Evolutionary conservation across 352 stramenopile genomes (phyloP).

Genomic region (Aphanomyces invadans): DNA sequence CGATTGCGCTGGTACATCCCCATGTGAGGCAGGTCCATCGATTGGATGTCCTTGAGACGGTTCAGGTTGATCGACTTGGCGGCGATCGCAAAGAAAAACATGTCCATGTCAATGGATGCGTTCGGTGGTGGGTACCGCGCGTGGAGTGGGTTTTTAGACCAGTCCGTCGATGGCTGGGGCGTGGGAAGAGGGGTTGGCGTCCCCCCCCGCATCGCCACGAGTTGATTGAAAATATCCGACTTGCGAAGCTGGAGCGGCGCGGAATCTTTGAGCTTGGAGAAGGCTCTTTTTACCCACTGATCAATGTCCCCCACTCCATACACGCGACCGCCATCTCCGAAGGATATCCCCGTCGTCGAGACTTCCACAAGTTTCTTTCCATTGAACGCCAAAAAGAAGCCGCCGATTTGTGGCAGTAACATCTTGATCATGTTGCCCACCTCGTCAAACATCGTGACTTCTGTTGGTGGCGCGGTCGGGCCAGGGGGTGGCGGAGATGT

Average conservation of each 20-base stretch:
- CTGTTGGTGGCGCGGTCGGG: neutral
- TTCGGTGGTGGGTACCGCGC: constrained; percentile 12
- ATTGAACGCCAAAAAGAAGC: constrained; percentile 14
- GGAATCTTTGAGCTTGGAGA: neutral
- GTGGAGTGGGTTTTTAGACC: neutral
- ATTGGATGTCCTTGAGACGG: neutral
- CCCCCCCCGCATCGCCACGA: neutral
- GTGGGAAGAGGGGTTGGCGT: neutral
- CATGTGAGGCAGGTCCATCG: neutral
- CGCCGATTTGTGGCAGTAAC: neutral
- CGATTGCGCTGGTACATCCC: neutral
- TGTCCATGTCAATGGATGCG: constrained; percentile 10
- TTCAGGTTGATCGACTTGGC: neutral
- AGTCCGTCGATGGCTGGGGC: neutral
- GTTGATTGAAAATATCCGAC: neutral
- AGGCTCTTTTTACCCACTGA: neutral
- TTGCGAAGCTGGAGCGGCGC: neutral
- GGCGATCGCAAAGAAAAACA: constrained; percentile 16
- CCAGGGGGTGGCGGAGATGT: neutral
- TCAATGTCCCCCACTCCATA: neutral
- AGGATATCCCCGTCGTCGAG: neutral
- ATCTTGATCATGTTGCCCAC: neutral
- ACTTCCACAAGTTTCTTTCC: constrained; percentile 2
- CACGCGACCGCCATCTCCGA: neutral
- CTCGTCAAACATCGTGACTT: neutral